phyloP scores from a whole-genome alignment of 345 rosid genomes.

The Dimocarpus longan region DNA sequence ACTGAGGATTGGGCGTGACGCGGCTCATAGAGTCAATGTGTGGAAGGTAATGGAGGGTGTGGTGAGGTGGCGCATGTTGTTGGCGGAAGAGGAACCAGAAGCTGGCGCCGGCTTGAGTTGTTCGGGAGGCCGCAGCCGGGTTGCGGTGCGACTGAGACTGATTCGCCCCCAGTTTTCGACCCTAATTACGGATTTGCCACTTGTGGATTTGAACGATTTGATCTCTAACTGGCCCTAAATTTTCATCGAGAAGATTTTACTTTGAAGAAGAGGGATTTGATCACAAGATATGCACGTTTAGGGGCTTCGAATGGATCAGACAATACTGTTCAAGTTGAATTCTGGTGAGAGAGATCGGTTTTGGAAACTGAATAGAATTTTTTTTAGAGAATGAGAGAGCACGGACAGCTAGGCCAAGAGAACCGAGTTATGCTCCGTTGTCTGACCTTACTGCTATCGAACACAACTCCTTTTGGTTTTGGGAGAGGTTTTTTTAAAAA shows the following conservation, averaged over 20 bases:
- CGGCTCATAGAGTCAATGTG: conserved; percentile 49
- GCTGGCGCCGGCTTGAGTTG: conserved; percentile 59
- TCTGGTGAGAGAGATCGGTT: background rate
- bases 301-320: background rate
- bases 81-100: conserved; percentile 67
- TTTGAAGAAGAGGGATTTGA: background rate
- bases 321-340: background rate
- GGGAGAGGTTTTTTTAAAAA: too few relatives aligned
- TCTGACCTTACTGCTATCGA: conserved; percentile 9
- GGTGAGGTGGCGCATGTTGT: conserved; percentile 61
- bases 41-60: conserved; percentile 62
- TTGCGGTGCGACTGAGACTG: conserved; percentile 79
- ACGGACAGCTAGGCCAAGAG: conserved; percentile 24
- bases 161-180: conserved; percentile 90
- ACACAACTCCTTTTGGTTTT: background rate
- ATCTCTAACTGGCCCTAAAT: conserved; percentile 10
- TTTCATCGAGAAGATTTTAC: background rate
- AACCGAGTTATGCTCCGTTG: conserved; percentile 15
- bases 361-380: background rate
- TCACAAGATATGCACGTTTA: background rate
- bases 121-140: conserved; percentile 44
- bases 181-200: conserved; percentile 39
- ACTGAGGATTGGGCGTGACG: conserved; percentile 34
- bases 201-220: conserved; percentile 13
- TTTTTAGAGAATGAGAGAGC: background rate